Base-by-base conservation (phyloP, 2,329 filamentous ascomycete genomes). In the Botrytis paeoniae region DNA sequence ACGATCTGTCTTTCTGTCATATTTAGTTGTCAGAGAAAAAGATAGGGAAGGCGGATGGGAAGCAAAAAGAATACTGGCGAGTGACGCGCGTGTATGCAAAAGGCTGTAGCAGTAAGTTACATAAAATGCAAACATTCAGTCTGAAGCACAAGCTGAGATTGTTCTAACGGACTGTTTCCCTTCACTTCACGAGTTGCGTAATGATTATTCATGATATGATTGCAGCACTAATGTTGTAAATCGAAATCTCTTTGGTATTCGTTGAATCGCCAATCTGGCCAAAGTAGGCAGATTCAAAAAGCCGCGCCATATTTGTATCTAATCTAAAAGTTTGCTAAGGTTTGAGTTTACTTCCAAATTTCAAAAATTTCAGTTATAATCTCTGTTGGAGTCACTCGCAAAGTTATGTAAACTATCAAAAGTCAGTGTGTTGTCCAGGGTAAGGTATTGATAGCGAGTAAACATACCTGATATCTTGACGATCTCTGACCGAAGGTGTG, bases 381-480 rank as follows among this genome's bases (percentile, higher is more conserved):
- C 78, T 74, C 75, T 70, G 61, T 75, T 73, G 4, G 78, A 75
- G 45, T 80, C 79, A 43, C 70, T 78, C 20, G 79, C 63, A 61
- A 73, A 74, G 45, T 75, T 73, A 62, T 74, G 74, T 35, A 73
- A 57, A 41, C 74, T 75, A 48, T 25, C 4, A 39, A 39, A 29
- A 62, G 32, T 74, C 57, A 61, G 35, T n/a, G 20, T 41, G 7
- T 57, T 57, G 43, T 65, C 22, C 35, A 63, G 37, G 20, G 7
- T 45, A 18, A 39, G 29, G 48, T 29, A 32, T 32, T 12, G 54
- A 41, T 25, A n/a, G 16, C 16, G 57, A 69, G 22, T 20, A 48
- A 41, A 69, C 70, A 63, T 78, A 80, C 80, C 79, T 80, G 68
- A 81, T 81, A 77, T 81, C 80, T 62, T 80, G 75, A 73, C 80